Base-by-base conservation (phyloP, 1,139 yeast genomes). In the Saccharomyces pastorianus region DNA sequence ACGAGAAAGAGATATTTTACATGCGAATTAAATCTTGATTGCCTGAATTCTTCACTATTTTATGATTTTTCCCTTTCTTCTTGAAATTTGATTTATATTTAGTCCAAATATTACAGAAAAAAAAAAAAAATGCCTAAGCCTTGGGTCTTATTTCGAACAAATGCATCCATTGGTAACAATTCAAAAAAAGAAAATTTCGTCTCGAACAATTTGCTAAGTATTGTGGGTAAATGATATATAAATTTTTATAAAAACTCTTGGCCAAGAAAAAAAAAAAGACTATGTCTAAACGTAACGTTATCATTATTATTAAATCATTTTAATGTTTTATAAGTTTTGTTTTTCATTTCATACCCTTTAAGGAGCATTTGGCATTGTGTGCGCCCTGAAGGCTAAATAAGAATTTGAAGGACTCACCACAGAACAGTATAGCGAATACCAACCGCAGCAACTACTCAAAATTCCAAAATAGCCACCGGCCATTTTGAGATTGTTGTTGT, bases 381-480 rank as follows among this genome's bases (percentile, higher is more conserved):
- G 61, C 13, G 85, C 83, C 64, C 75, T 77, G 51, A 84, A 77
- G 41, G 79, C 75, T 52, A 85, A 56, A 68, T 84, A 85, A 48
- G 87, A 75, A 71, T 85, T 85, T 60, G 79, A 80, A 8, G 72
- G 70, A 56, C 77, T 82, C 29, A 88, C 85, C 50, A 84, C 73
- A 76, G 88, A 88, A 20, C 89, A 88, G 61, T 81, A 85, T 9
- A 88, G 85, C 51, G 73, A 71, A 67, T 77, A 84, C 74, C 84
- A 83, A 4, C 88, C 93, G 50, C 79, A 65, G 46, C 81, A 71
- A 6, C 86, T 80, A 17, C 86, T 77, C 48, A 84, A 65, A 38
- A 84, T 71, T 29, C 89, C 88, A 61, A 83, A 70, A 49, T 82
- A 83, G 46, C 91, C 93, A 57, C 88, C 91, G n/a, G 88, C 89